A percentile compares a stretch with the other conserved stretches of the same genome.
Evolutionary conservation across 2,329 filamentous ascomycete species (phyloP).

Genomic region (Pseudocercospora ulei): DNA sequence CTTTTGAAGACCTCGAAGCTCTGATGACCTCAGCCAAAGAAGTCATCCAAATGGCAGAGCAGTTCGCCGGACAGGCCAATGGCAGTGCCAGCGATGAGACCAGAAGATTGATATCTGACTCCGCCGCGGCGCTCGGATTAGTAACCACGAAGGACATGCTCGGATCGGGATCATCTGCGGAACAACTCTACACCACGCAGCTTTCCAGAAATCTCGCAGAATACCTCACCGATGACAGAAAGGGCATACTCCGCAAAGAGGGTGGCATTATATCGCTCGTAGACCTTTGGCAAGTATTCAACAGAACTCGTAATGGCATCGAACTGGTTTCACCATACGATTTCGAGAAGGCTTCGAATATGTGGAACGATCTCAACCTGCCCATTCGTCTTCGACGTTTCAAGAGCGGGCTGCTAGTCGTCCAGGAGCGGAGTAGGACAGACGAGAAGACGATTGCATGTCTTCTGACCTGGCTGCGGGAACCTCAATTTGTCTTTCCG

Average conservation of each 20-base stretch:
- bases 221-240: constrained; percentile 75
- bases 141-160: constrained; percentile 95
- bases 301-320: constrained; percentile 81
- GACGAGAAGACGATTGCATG: constrained; percentile 80
- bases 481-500: constrained; percentile 33
- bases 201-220: constrained; percentile 76
- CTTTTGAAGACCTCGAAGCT: constrained; percentile 92
- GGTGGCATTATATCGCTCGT: constrained; percentile 84
- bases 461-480: constrained; percentile 65
- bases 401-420: constrained; percentile 86
- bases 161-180: constrained; percentile 59
- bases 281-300: constrained; percentile 90
- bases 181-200: constrained; percentile 82
- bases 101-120: constrained; percentile 66
- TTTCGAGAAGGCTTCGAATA: constrained; percentile 75
- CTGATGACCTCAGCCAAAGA: constrained; percentile 97
- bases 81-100: constrained; percentile 53
- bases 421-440: constrained; percentile 76
- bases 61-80: constrained; percentile 60
- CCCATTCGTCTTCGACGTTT: constrained; percentile 81
- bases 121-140: constrained; percentile 71
- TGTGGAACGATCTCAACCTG: constrained; percentile 80
- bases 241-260: constrained; percentile 65
- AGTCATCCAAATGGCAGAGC: constrained; percentile 83
- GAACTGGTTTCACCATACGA: constrained; percentile 87